phyloP scores from a whole-genome alignment of 2,329 filamentous ascomycete species.

The Xylariaceae sp. region DNA sequence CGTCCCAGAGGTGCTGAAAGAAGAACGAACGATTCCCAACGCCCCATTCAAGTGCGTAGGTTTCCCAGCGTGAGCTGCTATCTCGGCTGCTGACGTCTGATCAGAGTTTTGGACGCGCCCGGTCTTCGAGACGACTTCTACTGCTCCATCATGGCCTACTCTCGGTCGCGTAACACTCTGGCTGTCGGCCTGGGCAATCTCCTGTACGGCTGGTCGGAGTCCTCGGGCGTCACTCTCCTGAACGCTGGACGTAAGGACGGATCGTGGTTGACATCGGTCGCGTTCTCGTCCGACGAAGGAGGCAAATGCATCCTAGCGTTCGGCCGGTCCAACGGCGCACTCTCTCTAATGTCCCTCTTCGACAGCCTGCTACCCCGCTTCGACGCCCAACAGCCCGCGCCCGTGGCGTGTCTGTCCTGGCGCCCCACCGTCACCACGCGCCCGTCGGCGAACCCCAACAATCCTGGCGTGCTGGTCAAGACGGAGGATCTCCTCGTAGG shows the following conservation, averaged over 20 bases:
- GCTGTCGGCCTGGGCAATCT: conserved; percentile 80
- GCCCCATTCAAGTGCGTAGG: conserved; percentile 74
- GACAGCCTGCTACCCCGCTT: conserved; percentile 72
- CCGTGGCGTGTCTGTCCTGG: conserved; percentile 82
- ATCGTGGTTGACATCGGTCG: conserved; percentile 76
- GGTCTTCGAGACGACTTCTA: conserved; percentile 94
- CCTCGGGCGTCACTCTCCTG: conserved; percentile 63
- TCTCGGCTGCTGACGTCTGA: conserved; percentile 36
- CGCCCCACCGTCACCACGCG: conserved; percentile 63
- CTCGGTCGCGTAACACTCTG: conserved; percentile 70
- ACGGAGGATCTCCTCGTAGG: conserved; percentile 87
- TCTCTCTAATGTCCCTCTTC: conserved; percentile 77
- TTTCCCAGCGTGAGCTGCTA: not conserved
- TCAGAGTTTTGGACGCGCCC: conserved; percentile 82
- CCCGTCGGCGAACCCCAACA: conserved; percentile 53
- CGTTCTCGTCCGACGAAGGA: conserved; percentile 82
- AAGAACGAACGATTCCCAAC: conserved; percentile 59
- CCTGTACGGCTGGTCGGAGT: conserved; percentile 89
- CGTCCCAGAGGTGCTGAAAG: conserved; percentile 21
- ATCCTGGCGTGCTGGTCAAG: conserved; percentile 54
- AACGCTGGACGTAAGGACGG: conserved; percentile 50
- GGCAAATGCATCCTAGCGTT: conserved; percentile 81
- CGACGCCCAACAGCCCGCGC: conserved; percentile 69
- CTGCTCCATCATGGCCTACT: conserved; percentile 89
- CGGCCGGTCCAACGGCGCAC: conserved; percentile 74